Base-by-base conservation (phyloP, 441 rosid species). In the Melastoma candidum region DNA sequence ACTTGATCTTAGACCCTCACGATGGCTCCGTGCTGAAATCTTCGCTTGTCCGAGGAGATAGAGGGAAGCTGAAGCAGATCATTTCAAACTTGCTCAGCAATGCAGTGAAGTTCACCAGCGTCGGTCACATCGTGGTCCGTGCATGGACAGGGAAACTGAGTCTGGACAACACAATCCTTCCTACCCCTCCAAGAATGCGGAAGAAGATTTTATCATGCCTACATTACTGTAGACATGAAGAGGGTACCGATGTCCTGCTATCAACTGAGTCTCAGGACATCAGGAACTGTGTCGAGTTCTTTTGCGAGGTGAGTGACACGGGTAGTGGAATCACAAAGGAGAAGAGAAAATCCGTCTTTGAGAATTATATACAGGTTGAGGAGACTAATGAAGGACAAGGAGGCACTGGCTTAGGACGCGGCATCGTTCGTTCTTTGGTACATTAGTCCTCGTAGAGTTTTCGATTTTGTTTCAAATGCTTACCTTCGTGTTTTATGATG, bases 321-420 rank as follows among this genome's bases (percentile, higher is more conserved):
- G 94, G 98, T 12, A 73, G 61, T 74, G 95, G 98, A 29, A 90
- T 90, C 54, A 95, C 94, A 1, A 68, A 61, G 59, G 96, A 85
- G 59, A 72, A 85, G 59, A 72, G 66, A 27, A 67, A 76, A 48
- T 77, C 77, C 0, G 88, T 90, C 25, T 87, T 87, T 58, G 95
- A 90, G 53, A 83, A 80, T 63, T 87, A 76, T 70, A 87, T 83
- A 57, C 98, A 90, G 56, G 90, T 85, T 53, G 76, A 77, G 64
- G 96, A 81, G 66, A 76, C 81, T 36, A 72, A 70, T 60, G 60
- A 32, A 46, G 86, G 77, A 46, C 74, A 73, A 64, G 79, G 71
- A 63, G 98, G 95, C 66, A 90, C 95, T 13, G 96, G 95, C 51
- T 67, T 87, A 63, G 96, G 96, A 46, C 98, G 82, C n/a, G 96